Evolutionary conservation across 139 green algal genomes (phyloP), one percentile per base, ranked within the genome.

Genomic region (Chlamydomonas applanata): DNA sequence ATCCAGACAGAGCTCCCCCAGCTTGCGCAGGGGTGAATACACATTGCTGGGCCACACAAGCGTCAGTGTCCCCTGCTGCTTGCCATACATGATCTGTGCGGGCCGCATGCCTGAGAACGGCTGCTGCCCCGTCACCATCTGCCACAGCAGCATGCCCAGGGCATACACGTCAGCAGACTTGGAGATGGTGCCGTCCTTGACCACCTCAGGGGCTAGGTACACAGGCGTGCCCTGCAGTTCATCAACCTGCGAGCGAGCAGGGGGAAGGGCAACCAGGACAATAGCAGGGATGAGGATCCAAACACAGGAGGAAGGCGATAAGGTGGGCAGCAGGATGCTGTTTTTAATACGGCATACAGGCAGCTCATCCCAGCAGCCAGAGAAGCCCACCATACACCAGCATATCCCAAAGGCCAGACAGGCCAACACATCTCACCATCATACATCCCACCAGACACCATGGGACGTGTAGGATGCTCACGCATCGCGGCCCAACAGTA

Each of bases 141-240:
- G 76, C 76, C 76, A 82, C 59, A 82, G 54, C 53, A 82, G 45
- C 35, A 82, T 63, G 36, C 76, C 76, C 49, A 78, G 77, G 0
- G 76, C 76, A 46, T 77, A 82, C 4, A 81, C 75, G 52, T 81
- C 46, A 73, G 67, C 45, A 44, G 17, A 45, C 67, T 49, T 49
- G 40, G 40, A 49, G 40, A 49, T 49, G 40, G 40, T 49, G 7
- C 40, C 40, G 11, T 49, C 67, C 9, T 45, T 34, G 9, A 73
- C 22, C 46, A 45, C 67, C 46, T 73, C 67, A 40, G 67, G 67
- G 17, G 67, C 67, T 44, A 45, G 35, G 46, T 73, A 73, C 35
- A 44, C 59, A 44, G 59, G 67, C 13, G 67, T 73, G 20, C 67
- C 67, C 45, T 62, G 44, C 16, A 25, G 67, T 25, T 40, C 45